Percentiles rank a stretch among this genome's conserved stretches.
phyloP scores from a whole-genome alignment of 305 asterid genomes.

The Solanum aculeatissimum region DNA sequence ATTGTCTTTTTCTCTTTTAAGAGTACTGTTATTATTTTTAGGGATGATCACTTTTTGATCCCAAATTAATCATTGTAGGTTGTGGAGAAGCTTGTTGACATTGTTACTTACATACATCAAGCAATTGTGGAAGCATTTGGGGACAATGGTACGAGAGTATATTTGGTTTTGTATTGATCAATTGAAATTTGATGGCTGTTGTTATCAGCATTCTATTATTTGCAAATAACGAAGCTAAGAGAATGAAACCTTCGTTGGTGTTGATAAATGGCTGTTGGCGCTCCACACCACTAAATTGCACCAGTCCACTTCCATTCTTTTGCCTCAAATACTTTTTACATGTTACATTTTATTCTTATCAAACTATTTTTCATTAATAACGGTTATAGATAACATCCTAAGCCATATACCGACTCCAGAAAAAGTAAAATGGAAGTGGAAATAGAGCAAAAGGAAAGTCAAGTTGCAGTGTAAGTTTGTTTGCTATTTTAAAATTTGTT shows the following conservation, averaged over 20 bases:
- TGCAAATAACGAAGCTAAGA: not conserved
- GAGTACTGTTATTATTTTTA: not conserved
- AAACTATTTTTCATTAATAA: not conserved
- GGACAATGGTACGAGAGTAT: slow-evolving; percentile 20
- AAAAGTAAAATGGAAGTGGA: not conserved
- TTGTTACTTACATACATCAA: slow-evolving; percentile 33
- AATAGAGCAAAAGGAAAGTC: not conserved
- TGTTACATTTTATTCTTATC: not conserved
- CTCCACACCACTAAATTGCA: not conserved
- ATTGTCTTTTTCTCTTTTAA: not conserved
- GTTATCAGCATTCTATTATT: not conserved
- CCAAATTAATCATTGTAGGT: slow-evolving; percentile 12
- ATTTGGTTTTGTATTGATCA: not conserved
- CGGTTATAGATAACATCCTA: not conserved
- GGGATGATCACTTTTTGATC: not conserved
- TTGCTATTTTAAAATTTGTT: not conserved
- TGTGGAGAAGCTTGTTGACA: slow-evolving; percentile 46
- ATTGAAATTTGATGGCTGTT: not conserved
- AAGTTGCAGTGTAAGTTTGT: not conserved
- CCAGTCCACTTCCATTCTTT: not conserved
- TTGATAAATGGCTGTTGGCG: not conserved
- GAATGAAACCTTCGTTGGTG: not conserved
- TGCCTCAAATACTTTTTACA: not conserved
- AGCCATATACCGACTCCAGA: not conserved
- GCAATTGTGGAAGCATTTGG: slow-evolving; percentile 34